Conservation (phyloP, 805 yeast species). For the Limtongozyma cylindracea region DNA sequence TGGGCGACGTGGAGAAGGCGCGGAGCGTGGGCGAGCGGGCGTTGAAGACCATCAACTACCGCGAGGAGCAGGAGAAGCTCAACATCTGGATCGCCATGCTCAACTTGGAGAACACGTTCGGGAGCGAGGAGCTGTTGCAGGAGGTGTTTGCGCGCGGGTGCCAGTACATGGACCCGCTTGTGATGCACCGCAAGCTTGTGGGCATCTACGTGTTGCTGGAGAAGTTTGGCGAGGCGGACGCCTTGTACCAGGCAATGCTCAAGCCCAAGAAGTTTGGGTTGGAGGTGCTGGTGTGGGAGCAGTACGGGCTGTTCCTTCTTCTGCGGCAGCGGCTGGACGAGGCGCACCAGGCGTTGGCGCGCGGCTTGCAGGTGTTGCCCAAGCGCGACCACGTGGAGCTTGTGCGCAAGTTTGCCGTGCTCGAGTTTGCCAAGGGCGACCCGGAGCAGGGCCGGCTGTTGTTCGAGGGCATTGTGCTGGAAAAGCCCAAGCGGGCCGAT, state of each 20-base stretch:
- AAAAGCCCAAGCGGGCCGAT: conserved; percentile 80
- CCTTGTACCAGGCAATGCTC: conserved; percentile 34
- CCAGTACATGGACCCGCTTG: conserved; percentile 75
- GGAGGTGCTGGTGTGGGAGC: conserved; percentile 50
- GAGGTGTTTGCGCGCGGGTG: conserved; percentile 63
- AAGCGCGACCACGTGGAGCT: conserved; percentile 55
- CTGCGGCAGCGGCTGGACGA: conserved; percentile 28
- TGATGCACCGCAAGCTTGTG: conserved; percentile 59
- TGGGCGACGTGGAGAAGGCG: conserved; percentile 86
- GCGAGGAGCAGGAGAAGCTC: conserved; percentile 82
- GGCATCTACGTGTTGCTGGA: conserved; percentile 55
- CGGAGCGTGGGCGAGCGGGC: conserved; percentile 88
- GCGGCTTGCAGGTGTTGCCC: conserved; percentile 45
- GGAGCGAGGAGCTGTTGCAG: conserved; percentile 60
- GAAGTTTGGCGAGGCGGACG: conserved; percentile 44
- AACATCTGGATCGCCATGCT: conserved; percentile 91
- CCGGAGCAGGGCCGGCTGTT: conserved; percentile 86
- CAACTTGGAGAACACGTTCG: conserved; percentile 86
- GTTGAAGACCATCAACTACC: conserved; percentile 62
- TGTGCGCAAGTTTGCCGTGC: conserved; percentile 70
- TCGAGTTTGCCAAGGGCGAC: conserved; percentile 74
- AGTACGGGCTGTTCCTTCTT: conserved; percentile 54
- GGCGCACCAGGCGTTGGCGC: conserved; percentile 52
- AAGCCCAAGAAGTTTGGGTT: conserved; percentile 69
- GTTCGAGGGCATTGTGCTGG: conserved; percentile 76